Evolutionary conservation across 768 basidiomycete genomes (phyloP).

Genomic region (Zangia roseola): DNA sequence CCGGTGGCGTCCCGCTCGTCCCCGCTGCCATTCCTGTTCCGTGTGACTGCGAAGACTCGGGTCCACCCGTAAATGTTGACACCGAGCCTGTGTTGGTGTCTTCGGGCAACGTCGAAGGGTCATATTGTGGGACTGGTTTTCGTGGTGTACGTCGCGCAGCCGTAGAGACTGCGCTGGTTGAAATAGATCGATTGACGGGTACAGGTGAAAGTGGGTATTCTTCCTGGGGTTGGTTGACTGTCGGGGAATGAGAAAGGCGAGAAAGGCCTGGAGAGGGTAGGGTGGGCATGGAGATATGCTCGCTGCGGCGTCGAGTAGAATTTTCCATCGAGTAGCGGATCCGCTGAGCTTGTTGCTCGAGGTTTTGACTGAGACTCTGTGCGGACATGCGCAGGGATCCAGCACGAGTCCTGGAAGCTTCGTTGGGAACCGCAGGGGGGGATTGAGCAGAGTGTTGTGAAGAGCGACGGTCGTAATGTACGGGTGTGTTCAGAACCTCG

Average conservation of each 20-base stretch:
- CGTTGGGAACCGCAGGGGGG: background rate
- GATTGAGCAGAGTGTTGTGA: slow-evolving; percentile 21
- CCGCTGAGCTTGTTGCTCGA: slow-evolving; percentile 32
- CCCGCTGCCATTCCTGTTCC: slow-evolving; percentile 17
- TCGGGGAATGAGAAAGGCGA: slow-evolving; percentile 17
- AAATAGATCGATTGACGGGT: slow-evolving; percentile 30
- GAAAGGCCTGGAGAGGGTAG: slow-evolving; percentile 15
- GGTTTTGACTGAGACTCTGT: slow-evolving; percentile 17
- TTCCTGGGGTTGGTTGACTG: slow-evolving; percentile 15
- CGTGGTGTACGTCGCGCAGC: slow-evolving; percentile 38
- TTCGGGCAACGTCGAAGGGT: slow-evolving; percentile 30
- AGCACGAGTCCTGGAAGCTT: slow-evolving; percentile 8
- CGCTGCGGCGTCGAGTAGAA: slow-evolving; percentile 23
- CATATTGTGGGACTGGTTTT: slow-evolving; percentile 59
- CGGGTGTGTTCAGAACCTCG: slow-evolving; percentile 20
- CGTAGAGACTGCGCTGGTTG: slow-evolving; percentile 20
- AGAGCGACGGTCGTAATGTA: slow-evolving; percentile 15
- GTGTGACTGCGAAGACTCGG: slow-evolving; percentile 30
- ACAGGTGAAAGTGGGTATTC: slow-evolving; percentile 33
- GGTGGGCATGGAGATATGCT: slow-evolving; percentile 31
- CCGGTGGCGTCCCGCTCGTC: slow-evolving; percentile 10
- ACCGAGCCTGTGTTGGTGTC: slow-evolving; percentile 19
- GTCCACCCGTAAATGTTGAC: slow-evolving; percentile 20
- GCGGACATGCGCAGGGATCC: slow-evolving; percentile 11
- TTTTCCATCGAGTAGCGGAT: slow-evolving; percentile 33